Evolutionary conservation across 2,329 filamentous ascomycete species (phyloP), one percentile per base, ranked within the genome.

Genomic region (Amauroascus niger): DNA sequence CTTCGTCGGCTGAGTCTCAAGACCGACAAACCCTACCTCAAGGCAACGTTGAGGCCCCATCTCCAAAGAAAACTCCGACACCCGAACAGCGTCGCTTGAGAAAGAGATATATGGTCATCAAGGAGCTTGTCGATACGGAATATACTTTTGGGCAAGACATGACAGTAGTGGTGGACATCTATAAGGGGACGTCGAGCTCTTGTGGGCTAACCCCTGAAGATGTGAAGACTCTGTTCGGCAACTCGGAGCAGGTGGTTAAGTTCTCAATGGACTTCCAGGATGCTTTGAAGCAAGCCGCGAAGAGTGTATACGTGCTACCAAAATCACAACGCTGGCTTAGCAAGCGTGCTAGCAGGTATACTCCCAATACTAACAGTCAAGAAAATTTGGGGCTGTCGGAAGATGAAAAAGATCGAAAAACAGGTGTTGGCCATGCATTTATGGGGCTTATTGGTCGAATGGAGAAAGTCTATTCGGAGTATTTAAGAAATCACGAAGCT

Each of bases 81-180:
- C 68, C 69, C 1, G 69, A 68, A 45, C 67, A 72, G 55, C 64
- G 65, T 16, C 82, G 86, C n/a, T 74, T 97, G 7, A 80, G 81
- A 48, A 86, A 91, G 65, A 85, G 93, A 18, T 82, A 85, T 52
- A 82, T 94, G 66, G 82, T 94, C 46, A 85, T 97, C 63, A 90
- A 91, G 65, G 93, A 98, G 69, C 75, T 98, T 35, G 79, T 96
- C 44, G 89, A 96, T 63, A 98, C 93, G 0, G 93, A 98, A 67
- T 83, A 88, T 46, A 83, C 85, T 5, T 97, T 95, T 69, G 83
- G 94, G 54, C 82, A 88, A 59, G 93, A 98, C 67, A 91, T 98
- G 88, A 95, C 90, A 67, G 91, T 98, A 51, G 86, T 95, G 1
- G 88, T 95, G 64, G 90, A 97, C 65, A 97, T 98, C 52, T 98